Evolutionary conservation across 805 yeast genomes (phyloP).

Genomic region (Ogataea nakhonphanomensis): DNA sequence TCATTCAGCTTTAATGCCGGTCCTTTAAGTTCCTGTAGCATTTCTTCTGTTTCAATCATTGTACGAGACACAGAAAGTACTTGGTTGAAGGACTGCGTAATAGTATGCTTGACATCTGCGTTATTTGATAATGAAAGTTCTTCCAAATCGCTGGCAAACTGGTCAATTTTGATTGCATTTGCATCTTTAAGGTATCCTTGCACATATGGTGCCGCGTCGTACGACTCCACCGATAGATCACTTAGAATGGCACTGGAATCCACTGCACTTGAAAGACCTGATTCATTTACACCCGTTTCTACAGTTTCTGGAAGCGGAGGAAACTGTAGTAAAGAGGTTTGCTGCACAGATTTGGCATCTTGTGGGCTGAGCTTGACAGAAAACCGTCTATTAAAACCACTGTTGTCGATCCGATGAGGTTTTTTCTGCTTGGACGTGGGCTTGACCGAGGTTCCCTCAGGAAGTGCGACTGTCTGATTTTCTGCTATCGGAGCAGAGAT

Average conservation of each 20-base stretch:
- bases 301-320: conserved; percentile 17
- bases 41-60: conserved; percentile 59
- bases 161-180: conserved; percentile 69
- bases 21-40: conserved; percentile 57
- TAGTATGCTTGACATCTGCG: conserved; percentile 53
- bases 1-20: conserved; percentile 58
- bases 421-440: conserved; percentile 8
- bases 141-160: conserved; percentile 53
- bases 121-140: conserved; percentile 49
- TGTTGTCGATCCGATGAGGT: conserved; percentile 20
- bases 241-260: conserved; percentile 30
- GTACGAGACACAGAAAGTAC: conserved; percentile 59
- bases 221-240: conserved; percentile 38
- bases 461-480: background rate
- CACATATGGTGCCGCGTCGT: conserved; percentile 48
- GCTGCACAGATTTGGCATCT: conserved; percentile 11
- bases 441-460: background rate
- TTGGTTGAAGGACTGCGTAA: conserved; percentile 61
- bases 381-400: conserved; percentile 23
- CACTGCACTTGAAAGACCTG: conserved; percentile 4
- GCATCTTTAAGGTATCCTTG: conserved; percentile 55
- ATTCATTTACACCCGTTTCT: conserved; percentile 1
- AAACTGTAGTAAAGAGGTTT: conserved; percentile 1
- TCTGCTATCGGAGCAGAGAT: conserved; percentile 7
- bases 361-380: conserved; percentile 21